phyloP scores from a whole-genome alignment of 2,329 filamentous ascomycete species.

The Penicillium freii region DNA sequence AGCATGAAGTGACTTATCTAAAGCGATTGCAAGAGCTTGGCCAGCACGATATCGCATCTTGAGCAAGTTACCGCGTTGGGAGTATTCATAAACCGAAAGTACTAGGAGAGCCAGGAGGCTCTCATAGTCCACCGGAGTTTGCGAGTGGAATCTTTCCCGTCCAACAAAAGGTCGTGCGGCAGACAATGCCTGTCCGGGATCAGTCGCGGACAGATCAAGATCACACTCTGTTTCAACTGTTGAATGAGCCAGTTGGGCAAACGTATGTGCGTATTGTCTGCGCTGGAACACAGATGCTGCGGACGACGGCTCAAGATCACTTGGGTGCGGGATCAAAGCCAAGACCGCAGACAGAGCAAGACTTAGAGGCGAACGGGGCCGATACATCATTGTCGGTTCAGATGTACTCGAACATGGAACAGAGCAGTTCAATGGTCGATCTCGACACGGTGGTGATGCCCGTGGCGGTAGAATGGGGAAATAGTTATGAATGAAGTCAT shows the following conservation, averaged over 20 bases:
- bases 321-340: slow-evolving; percentile 44
- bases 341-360: slow-evolving; percentile 46
- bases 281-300: slow-evolving; percentile 37
- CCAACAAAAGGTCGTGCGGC: slow-evolving; percentile 31
- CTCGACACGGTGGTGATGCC: slow-evolving; percentile 27
- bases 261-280: slow-evolving; percentile 41
- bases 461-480: slow-evolving; percentile 47
- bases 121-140: slow-evolving; percentile 43
- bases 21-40: slow-evolving; percentile 44
- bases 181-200: slow-evolving; percentile 42
- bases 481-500: slow-evolving; percentile 48
- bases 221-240: slow-evolving; percentile 46
- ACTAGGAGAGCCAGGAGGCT: slow-evolving; percentile 42
- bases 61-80: slow-evolving; percentile 45
- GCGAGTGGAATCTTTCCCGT: slow-evolving; percentile 40
- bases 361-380: slow-evolving; percentile 43
- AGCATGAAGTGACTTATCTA: slow-evolving; percentile 45
- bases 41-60: slow-evolving; percentile 49
- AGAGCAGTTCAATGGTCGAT: slow-evolving; percentile 36
- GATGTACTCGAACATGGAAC: slow-evolving; percentile 31
- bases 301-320: slow-evolving; percentile 38
- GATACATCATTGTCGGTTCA: slow-evolving; percentile 35
- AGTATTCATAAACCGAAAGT: slow-evolving; percentile 48
- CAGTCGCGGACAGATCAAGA: slow-evolving; percentile 39
- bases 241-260: slow-evolving; percentile 40